These are phyloP conservation scores for Tolypocladium sp. DNA, from an alignment of 2,329 filamentous ascomycete genomes.

Conservation along the genomic window DNA sequence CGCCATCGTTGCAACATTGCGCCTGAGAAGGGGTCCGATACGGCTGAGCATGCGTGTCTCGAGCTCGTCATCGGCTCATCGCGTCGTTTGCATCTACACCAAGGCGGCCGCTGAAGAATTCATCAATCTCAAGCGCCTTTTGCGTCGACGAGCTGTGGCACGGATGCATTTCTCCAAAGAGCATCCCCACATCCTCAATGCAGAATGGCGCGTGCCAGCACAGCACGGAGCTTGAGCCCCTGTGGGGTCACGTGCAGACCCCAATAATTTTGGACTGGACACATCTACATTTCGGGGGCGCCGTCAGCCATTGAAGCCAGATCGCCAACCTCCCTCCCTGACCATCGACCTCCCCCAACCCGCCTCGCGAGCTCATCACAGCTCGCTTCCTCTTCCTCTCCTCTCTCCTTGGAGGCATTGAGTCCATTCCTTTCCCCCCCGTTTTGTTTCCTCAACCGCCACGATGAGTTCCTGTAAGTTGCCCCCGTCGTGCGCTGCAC, in stretches of 20 bases:
- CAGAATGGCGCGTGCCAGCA: background rate
- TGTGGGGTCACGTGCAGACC: conserved; percentile 21
- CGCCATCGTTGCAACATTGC: conserved; percentile 31
- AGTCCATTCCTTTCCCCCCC: conserved; percentile 26
- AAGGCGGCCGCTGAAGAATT: background rate
- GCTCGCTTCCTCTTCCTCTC: conserved; percentile 25
- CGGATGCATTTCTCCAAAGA: too few relatives aligned
- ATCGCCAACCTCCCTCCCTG: conserved; percentile 30
- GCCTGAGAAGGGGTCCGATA: conserved; percentile 14
- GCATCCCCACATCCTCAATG: conserved; percentile 3
- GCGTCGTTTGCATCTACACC: background rate
- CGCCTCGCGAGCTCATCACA: conserved; percentile 25
- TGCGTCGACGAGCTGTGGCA: background rate
- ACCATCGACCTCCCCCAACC: conserved; percentile 20
- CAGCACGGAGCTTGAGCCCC: background rate
- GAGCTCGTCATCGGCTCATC: background rate
- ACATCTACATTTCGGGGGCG: conserved; percentile 29
- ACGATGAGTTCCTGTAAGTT: conserved; percentile 49
- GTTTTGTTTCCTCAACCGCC: conserved; percentile 20
- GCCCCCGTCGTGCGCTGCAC: conserved; percentile 4
- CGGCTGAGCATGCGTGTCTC: conserved; percentile 15
- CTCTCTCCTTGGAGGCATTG: conserved; percentile 28
- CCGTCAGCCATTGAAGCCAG: conserved; percentile 29
- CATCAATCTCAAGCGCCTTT: background rate
- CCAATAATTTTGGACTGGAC: conserved; percentile 28